Percentiles rank a stretch among this genome's conserved stretches.
phyloP scores from a whole-genome alignment of 2,329 filamentous ascomycete species.

The Truncatella angustata region DNA sequence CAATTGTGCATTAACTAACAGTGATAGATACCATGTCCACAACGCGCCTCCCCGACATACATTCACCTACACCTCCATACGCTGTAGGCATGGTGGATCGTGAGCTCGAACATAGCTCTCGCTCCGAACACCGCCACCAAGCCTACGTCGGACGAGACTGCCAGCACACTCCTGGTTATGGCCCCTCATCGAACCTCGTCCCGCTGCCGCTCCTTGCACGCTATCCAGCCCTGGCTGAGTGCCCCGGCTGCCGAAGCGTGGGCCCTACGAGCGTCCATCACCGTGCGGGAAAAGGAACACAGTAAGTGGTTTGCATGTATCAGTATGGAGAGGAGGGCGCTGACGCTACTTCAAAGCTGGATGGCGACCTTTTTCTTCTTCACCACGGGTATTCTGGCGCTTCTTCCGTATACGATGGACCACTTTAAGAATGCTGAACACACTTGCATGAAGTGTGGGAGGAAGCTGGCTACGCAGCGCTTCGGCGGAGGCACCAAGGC shows the following conservation, averaged over 20 bases:
- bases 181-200: neutral
- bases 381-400: neutral
- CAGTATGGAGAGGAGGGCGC: neutral
- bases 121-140: neutral
- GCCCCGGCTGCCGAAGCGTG: neutral
- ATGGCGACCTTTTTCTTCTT: neutral
- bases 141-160: neutral
- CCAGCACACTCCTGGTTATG: neutral
- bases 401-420: neutral
- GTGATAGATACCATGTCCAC: neutral
- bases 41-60: neutral
- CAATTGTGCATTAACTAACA: neutral
- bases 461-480: neutral
- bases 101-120: neutral
- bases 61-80: neutral
- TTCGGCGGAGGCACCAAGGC: neutral
- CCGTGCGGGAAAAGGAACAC: neutral
- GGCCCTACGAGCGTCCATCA: neutral
- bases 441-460: slow-evolving; percentile 1
- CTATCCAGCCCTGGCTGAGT: neutral
- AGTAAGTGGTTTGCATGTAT: neutral
- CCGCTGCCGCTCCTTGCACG: neutral
- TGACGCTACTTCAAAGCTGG: neutral
- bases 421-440: slow-evolving; percentile 3
- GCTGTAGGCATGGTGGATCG: neutral